A percentile compares a stretch with the other conserved stretches of the same genome.
Conservation (phyloP, 495 filamentous ascomycete species). For the Daldinia caldariorum region DNA sequence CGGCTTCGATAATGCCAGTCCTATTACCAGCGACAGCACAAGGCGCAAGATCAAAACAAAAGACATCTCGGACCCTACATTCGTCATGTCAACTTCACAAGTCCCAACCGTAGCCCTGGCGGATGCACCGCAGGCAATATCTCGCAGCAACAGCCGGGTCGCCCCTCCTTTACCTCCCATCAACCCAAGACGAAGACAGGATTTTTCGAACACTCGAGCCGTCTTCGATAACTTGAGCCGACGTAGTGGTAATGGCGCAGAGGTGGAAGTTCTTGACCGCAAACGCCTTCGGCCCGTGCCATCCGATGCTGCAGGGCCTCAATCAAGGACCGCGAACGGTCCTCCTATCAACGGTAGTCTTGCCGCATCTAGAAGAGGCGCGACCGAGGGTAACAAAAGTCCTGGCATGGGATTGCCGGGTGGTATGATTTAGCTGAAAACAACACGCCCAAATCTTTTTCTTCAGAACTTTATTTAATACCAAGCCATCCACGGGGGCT, state of each 20-base stretch:
- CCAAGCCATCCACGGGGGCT: constrained; percentile 8
- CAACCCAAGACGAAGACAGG: constrained; percentile 72
- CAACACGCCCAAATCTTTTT: constrained; percentile 15
- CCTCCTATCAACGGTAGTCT: constrained; percentile 47
- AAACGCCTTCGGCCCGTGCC: constrained; percentile 65
- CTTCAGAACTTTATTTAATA: constrained; percentile 32
- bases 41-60: constrained; percentile 77
- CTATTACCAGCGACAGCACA: constrained; percentile 44
- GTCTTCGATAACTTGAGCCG: constrained; percentile 63
- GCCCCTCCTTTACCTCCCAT: constrained; percentile 73
- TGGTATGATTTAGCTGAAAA: constrained; percentile 56
- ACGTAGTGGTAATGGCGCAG: constrained; percentile 49
- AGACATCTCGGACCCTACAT: constrained; percentile 84
- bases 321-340: constrained; percentile 52
- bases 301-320: constrained; percentile 59
- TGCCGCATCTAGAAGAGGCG: constrained; percentile 47
- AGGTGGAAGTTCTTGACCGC: constrained; percentile 48
- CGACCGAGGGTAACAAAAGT: constrained; percentile 47
- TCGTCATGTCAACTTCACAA: constrained; percentile 79
- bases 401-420: constrained; percentile 51
- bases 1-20: constrained; percentile 38
- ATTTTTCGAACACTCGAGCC: constrained; percentile 63
- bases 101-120: constrained; percentile 73
- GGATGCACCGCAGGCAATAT: constrained; percentile 38
- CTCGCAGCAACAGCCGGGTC: constrained; percentile 50